A percentile compares a stretch with the other conserved stretches of the same genome.
These are phyloP conservation scores for Astrothelium subdiscretum DNA, from an alignment of 495 filamentous ascomycete genomes.

Conservation along the genomic window DNA sequence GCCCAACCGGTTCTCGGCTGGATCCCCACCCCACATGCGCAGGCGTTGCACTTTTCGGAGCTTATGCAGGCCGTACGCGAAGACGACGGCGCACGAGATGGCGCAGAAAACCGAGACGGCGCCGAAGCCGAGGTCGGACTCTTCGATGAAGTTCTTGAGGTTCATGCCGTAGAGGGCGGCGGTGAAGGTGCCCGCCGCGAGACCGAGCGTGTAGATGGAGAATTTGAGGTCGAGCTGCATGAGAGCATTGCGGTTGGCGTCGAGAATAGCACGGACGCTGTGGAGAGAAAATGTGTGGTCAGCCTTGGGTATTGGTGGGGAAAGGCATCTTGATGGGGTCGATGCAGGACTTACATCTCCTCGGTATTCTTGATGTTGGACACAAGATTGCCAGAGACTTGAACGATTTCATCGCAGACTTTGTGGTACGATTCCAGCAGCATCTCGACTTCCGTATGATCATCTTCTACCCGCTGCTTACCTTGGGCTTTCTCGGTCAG, in stretches of 20 bases:
- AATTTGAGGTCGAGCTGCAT: conserved; percentile 98
- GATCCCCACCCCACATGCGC: conserved; percentile 55
- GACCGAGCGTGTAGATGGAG: conserved; percentile 82
- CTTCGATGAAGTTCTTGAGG: conserved; percentile 95
- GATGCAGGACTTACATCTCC: conserved; percentile 69
- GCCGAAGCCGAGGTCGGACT: conserved; percentile 79
- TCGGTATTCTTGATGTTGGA: conserved; percentile 96
- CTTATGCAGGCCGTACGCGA: conserved; percentile 72
- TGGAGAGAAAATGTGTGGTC: not conserved
- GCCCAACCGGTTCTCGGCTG: not conserved
- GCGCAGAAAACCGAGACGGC: conserved; percentile 54
- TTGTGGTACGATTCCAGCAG: conserved; percentile 95
- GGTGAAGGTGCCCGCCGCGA: conserved; percentile 85
- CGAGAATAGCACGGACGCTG: conserved; percentile 91
- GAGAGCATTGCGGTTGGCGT: conserved; percentile 94
- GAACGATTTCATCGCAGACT: conserved; percentile 94
- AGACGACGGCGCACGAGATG: conserved; percentile 34
- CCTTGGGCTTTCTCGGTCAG: conserved; percentile 74
- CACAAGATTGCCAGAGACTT: conserved; percentile 82
- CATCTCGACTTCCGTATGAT: conserved; percentile 96
- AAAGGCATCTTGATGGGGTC: not conserved
- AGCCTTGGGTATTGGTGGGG: not conserved
- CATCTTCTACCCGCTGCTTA: conserved; percentile 61
- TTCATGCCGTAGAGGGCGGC: conserved; percentile 99
- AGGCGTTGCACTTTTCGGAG: conserved; percentile 80